These are phyloP conservation scores for Huiozyma sinensis DNA, from an alignment of 805 yeast species.

Conservation along the genomic window DNA sequence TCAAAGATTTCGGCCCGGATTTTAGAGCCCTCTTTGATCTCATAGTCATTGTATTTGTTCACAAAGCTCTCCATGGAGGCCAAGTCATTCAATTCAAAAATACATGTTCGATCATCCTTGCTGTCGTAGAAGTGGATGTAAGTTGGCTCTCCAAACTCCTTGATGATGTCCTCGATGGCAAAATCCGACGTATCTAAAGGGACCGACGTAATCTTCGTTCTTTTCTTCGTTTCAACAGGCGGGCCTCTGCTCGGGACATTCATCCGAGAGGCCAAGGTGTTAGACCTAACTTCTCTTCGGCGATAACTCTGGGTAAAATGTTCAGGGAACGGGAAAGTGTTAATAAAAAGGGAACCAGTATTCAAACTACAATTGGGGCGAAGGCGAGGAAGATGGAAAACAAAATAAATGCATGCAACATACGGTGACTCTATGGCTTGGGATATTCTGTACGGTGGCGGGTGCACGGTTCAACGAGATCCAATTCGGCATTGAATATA, in stretches of 20 bases:
- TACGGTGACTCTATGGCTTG: not conserved
- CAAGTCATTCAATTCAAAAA: conserved; percentile 18
- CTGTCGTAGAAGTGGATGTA: conserved; percentile 19
- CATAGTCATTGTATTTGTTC: conserved; percentile 16
- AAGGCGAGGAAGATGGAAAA: not conserved
- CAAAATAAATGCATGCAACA: not conserved
- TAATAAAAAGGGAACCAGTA: not conserved
- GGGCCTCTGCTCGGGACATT: conserved; percentile 5
- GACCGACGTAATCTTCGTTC: conserved; percentile 16
- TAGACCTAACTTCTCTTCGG: conserved; percentile 24
- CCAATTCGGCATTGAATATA: no score
- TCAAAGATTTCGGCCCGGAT: conserved; percentile 18
- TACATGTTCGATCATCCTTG: conserved; percentile 22
- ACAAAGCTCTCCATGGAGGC: conserved; percentile 15
- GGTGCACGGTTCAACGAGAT: no score
- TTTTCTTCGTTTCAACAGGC: conserved; percentile 11
- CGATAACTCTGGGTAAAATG: conserved; percentile 18
- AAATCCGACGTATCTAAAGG: conserved; percentile 25
- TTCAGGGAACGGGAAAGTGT: not conserved
- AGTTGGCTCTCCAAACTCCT: conserved; percentile 17
- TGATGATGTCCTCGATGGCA: conserved; percentile 24
- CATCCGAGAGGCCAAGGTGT: conserved; percentile 9
- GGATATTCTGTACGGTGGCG: no score
- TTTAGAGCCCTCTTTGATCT: conserved; percentile 12
- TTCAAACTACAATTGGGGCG: not conserved